Base-by-base conservation (phyloP, 805 yeast species). In the Nakazawaea molendinolei region DNA sequence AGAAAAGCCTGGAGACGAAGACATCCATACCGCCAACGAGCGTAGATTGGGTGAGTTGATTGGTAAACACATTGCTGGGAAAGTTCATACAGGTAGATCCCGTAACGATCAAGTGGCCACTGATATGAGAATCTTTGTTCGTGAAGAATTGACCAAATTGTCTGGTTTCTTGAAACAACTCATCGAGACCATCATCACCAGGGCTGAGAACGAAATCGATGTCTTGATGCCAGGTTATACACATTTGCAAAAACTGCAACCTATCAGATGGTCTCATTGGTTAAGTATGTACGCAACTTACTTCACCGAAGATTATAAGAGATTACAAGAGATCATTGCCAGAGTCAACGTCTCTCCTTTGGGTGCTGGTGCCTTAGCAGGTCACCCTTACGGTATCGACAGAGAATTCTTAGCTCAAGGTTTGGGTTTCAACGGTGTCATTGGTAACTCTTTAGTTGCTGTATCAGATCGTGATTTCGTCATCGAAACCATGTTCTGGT, bases 231-330 rank as follows among this genome's bases (percentile, higher is more conserved):
- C 99, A 8, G 99, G 99, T 29, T 92, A 92, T 66, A 92, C 99
- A 10, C 99, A 92, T 65, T 68, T 92, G 56, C 98, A 92, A 69
- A 83, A 95, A 58, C 97, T 97, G 2, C 99, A 89, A 63, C 99
- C 99, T n/a, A 92, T 92, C 53, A 77, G 99, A 64, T 92, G 99
- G 99, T 71, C 97, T 1, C 99, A 92, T 58, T 90, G 97, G 96
- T 69, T 92, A 47, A 76, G 90, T 47, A 79, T 86, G 56, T 90
- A 92, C 53, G 97, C 96, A 25, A 90, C 98, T 2, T 92, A 89
- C 56, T 81, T 92, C 60, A 75, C 89, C 8, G 87, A 87, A 54
- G 99, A 92, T 57, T 78, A 82, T 63, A 76, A 84, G 56, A 76
- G 98, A 56, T 70, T 92, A 48, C 63, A 72, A 45, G 92, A 94